A percentile compares a stretch with the other conserved stretches of the same genome.
phyloP scores from a whole-genome alignment of 345 rosid species.

The Isatis tinctoria region DNA sequence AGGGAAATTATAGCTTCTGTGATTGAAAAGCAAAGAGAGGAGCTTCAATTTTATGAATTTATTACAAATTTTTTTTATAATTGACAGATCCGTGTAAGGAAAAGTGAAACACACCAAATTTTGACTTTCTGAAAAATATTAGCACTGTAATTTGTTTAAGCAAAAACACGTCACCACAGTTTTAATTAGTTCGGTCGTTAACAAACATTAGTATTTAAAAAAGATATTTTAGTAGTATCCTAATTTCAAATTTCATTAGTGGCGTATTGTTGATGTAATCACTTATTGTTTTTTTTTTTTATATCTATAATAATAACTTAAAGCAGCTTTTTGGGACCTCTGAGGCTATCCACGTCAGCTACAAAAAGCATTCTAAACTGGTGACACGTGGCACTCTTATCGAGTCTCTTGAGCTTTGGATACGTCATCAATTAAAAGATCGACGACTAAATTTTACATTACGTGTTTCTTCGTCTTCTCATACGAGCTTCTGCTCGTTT shows the following conservation, averaged over 20 bases:
- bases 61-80: too few species aligned
- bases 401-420: too few species aligned
- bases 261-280: neutral
- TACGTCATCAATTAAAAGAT: too few species aligned
- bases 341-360: too few species aligned
- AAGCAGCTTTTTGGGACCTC: too few species aligned
- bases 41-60: neutral
- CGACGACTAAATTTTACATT: too few species aligned
- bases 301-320: too few species aligned
- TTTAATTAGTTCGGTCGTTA: neutral
- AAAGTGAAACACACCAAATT: neutral
- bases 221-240: neutral
- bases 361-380: too few species aligned
- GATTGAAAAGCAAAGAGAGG: neutral
- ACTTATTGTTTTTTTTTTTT: too few species aligned
- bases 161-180: constrained; percentile 12
- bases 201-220: neutral
- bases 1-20: neutral
- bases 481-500: too few species aligned
- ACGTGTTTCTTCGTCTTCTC: too few species aligned
- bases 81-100: neutral
- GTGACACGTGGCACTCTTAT: too few species aligned
- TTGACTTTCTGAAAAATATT: neutral
- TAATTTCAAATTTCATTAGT: neutral
- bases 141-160: neutral